These are phyloP conservation scores for Hamamelis virginiana DNA, from an alignment of 164 flowering plant species.

Conservation along the genomic window DNA sequence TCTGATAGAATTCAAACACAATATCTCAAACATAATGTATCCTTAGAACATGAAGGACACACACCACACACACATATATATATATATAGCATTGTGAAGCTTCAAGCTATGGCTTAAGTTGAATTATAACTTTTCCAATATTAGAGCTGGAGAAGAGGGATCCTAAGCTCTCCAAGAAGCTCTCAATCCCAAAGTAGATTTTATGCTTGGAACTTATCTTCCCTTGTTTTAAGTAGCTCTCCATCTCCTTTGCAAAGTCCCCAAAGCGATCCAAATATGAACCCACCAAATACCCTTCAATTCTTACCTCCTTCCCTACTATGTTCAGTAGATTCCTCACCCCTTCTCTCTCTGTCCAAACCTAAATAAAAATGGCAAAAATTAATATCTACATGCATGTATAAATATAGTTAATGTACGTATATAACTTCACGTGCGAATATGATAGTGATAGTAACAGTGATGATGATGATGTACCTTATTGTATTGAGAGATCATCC, in stretches of 20 bases:
- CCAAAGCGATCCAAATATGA: conserved; percentile 31
- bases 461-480: conserved; percentile 21
- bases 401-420: too few species aligned
- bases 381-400: too few species aligned
- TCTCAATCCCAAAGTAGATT: conserved; percentile 37
- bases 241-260: conserved; percentile 40
- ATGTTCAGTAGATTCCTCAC: conserved; percentile 47
- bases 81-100: background rate
- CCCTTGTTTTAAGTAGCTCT: conserved; percentile 33
- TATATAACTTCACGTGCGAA: too few species aligned
- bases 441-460: too few species aligned
- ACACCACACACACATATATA: too few species aligned
- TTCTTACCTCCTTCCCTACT: conserved; percentile 48
- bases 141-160: conserved; percentile 46
- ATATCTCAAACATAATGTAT: too few species aligned
- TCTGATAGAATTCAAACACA: too few species aligned
- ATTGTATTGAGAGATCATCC: conserved; percentile 51
- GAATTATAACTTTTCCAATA: conserved; percentile 37
- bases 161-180: conserved; percentile 36
- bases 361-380: conserved; percentile 17
- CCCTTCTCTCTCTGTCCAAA: conserved; percentile 43
- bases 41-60: too few species aligned
- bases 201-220: conserved; percentile 34
- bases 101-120: conserved; percentile 17
- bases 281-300: conserved; percentile 45